Percentiles rank a stretch among this genome's conserved stretches.
Conservation (phyloP, 495 filamentous ascomycete species). For the Gamarada debralockiae region DNA sequence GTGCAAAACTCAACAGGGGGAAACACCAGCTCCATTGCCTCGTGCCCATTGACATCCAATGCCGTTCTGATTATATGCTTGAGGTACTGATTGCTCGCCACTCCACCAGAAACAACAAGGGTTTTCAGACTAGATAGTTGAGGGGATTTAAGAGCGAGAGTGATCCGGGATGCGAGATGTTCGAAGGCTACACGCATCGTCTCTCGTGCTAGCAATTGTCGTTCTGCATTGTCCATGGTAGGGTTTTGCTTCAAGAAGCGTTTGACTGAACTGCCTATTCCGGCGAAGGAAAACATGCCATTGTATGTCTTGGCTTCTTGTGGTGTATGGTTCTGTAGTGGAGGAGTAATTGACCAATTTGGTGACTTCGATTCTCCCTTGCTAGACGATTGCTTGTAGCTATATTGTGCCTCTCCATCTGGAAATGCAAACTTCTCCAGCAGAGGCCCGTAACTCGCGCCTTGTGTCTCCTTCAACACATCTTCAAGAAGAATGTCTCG, state of each 20-base stretch:
- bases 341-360: slow-evolving; percentile 51
- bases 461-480: slow-evolving; percentile 24
- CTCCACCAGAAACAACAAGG: slow-evolving; percentile 83
- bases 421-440: slow-evolving; percentile 81
- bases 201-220: slow-evolving; percentile 61
- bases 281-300: slow-evolving; percentile 62
- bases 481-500: slow-evolving; percentile 56
- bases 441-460: slow-evolving; percentile 71
- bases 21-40: slow-evolving; percentile 57
- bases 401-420: slow-evolving; percentile 42
- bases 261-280: slow-evolving; percentile 51
- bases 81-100: slow-evolving; percentile 79
- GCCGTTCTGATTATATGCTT: slow-evolving; percentile 59
- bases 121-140: slow-evolving; percentile 28
- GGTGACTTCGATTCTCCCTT: slow-evolving; percentile 15
- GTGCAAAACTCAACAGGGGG: slow-evolving; percentile 78
- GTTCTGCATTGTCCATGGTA: slow-evolving; percentile 43
- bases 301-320: slow-evolving; percentile 26
- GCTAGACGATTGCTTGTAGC: slow-evolving; percentile 27
- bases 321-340: slow-evolving; percentile 42
- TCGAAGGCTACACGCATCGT: slow-evolving; percentile 82
- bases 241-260: slow-evolving; percentile 33
- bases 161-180: slow-evolving; percentile 70
- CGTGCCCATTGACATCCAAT: slow-evolving; percentile 60
- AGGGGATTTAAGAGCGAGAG: slow-evolving; percentile 53